Evolutionary conservation across 1,284 basidiomycete genomes (phyloP).

Genomic region (Crucibulum parvulum): DNA sequence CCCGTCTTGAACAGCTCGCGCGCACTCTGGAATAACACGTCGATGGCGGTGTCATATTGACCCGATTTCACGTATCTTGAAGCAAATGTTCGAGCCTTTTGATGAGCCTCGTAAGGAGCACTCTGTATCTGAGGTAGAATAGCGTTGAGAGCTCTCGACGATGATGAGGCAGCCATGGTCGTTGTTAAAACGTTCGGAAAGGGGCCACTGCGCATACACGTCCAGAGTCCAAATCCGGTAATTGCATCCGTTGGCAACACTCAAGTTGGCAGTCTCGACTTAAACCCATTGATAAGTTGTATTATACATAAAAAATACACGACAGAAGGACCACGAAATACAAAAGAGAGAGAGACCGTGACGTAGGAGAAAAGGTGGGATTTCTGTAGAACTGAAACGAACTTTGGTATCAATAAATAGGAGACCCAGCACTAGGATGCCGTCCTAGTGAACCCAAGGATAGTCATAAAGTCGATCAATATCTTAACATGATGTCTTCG

Average conservation of each 20-base stretch:
- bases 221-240: not conserved
- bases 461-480: not conserved
- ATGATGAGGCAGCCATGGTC: conserved; percentile 48
- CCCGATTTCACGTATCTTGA: conserved; percentile 83
- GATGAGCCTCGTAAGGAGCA: conserved; percentile 89
- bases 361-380: conserved; percentile 7
- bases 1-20: conserved; percentile 86
- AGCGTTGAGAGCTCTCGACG: conserved; percentile 72
- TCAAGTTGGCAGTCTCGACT: not conserved
- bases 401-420: too few relatives aligned
- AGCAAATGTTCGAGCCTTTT: conserved; percentile 93
- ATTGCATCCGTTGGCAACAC: not conserved
- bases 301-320: not conserved
- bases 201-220: too few relatives aligned
- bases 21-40: conserved; percentile 88
- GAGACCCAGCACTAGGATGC: too few relatives aligned
- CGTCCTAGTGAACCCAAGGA: not conserved
- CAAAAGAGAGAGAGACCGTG: not conserved
- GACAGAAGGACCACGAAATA: not conserved
- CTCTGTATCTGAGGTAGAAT: conserved; percentile 77
- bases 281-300: not conserved
- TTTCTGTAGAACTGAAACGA: not conserved
- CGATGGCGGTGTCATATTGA: conserved; percentile 83
- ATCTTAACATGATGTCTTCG: conserved; percentile 51
- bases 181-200: not conserved